phyloP scores from a whole-genome alignment of 2,329 filamentous ascomycete species.

The Xylaria sp. region DNA sequence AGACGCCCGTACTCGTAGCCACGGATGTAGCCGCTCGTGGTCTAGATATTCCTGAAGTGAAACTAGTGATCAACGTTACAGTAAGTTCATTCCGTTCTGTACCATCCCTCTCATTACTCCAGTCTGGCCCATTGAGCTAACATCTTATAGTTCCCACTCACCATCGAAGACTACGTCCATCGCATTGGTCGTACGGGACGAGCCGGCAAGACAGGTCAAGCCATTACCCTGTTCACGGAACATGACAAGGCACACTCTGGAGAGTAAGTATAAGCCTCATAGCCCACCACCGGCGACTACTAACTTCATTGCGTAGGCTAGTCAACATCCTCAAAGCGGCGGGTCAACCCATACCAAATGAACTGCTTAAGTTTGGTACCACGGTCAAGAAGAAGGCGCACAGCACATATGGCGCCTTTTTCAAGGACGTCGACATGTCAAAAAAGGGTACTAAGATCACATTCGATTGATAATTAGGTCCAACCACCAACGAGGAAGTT shows the following conservation, averaged over 20 bases:
- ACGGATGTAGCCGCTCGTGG: conserved; percentile 96
- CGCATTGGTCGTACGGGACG: conserved; percentile 95
- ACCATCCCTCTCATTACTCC: background rate
- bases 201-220: conserved; percentile 87
- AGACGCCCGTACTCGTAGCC: conserved; percentile 85
- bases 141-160: conserved; percentile 77
- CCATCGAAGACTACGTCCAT: conserved; percentile 97
- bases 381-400: conserved; percentile 99
- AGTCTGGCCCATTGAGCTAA: background rate
- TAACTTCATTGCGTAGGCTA: conserved; percentile 62
- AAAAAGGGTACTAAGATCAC: conserved; percentile 92
- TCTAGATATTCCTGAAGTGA: conserved; percentile 94
- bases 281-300: conserved; percentile 6
- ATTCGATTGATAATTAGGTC: conserved; percentile 74
- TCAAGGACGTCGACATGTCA: conserved; percentile 86
- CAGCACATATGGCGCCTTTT: conserved; percentile 94
- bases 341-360: conserved; percentile 88
- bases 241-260: conserved; percentile 93
- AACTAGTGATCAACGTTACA: conserved; percentile 92
- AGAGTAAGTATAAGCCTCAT: conserved; percentile 68
- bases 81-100: conserved; percentile 52
- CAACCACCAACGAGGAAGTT: background rate
- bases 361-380: conserved; percentile 92
- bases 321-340: conserved; percentile 97
- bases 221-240: conserved; percentile 94